Conservation (phyloP, 768 basidiomycete species). For the Trametes punicea region DNA sequence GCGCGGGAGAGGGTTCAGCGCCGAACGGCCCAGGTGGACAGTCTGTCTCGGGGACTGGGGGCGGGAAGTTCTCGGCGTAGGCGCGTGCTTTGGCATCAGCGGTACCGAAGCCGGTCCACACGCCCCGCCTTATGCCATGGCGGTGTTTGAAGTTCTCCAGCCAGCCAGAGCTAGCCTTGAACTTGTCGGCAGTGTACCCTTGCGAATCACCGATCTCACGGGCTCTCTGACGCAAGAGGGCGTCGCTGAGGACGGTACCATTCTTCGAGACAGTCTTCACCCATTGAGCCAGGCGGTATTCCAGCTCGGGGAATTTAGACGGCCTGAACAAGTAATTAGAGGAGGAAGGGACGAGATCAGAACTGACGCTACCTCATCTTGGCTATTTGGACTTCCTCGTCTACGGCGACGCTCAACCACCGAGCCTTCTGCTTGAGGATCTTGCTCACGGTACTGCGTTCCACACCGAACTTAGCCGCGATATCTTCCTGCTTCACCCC, state of each 20-base stretch:
- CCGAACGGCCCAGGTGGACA: not conserved
- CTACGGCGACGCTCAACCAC: conserved; percentile 69
- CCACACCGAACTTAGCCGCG: conserved; percentile 69
- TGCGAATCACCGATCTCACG: conserved; percentile 58
- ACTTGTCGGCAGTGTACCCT: conserved; percentile 62
- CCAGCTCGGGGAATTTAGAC: conserved; percentile 79
- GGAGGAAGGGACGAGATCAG: not conserved
- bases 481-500: conserved; percentile 82
- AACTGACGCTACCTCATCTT: conserved; percentile 56
- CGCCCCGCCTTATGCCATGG: conserved; percentile 67
- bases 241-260: conserved; percentile 57
- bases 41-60: not conserved
- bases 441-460: conserved; percentile 92
- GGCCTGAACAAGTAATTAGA: conserved; percentile 42
- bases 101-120: conserved; percentile 45
- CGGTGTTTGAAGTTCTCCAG: conserved; percentile 89
- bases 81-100: conserved; percentile 14
- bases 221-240: conserved; percentile 61
- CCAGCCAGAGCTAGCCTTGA: conserved; percentile 93
- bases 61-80: conserved; percentile 5
- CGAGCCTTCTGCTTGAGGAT: conserved; percentile 82
- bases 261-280: conserved; percentile 51
- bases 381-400: conserved; percentile 55
- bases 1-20: not conserved
- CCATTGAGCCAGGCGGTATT: conserved; percentile 59